Base-by-base conservation (phyloP, 768 basidiomycete species). In the Termitomyces sp. region DNA sequence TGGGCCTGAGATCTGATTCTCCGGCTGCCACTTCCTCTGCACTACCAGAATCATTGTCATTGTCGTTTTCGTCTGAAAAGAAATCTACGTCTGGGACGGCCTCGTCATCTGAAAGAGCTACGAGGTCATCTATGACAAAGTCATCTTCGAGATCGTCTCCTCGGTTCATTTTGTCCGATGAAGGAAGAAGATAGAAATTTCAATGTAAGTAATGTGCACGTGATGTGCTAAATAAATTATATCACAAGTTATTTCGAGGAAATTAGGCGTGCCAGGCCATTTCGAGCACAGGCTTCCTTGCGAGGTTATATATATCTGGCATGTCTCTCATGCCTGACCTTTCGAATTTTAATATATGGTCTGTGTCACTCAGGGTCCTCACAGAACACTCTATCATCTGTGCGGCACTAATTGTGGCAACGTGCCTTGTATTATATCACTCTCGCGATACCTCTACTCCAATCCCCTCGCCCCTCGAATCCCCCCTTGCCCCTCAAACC, bases 71-170 rank as follows among this genome's bases (percentile, higher is more conserved):
- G 54, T 71, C 68, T 6, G 70, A 75, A 41, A 73, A 63, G 56
- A 64, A 64, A 53, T 48, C 57, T 27, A 35, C 63, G 32, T 73
- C 72, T 42, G 72, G 66, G 30, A 69, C 65, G 10, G 68, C 81
- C 59, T 88, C 88, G 45, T 83, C 85, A 11, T 77, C 86, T 0
- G 84, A 86, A 14, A 81, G 71, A 0, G 83, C 85, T 0, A 89
- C 79, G 14, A 81, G 73, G 43, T 86, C 85, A 59, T 94, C 86
- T 32, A 79, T 79, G 50, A 88, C 74, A 66, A 88, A 91, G 61
- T 92, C 88, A 68, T 94, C 92, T 47, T 89, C 89, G 19, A 94
- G 77, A 75, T 91, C 91, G 75, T 94, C 85, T 59, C 76, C 76
- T 61, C 70, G 73, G 35, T 68, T 69, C 68, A 71, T 72, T 58